phyloP scores from a whole-genome alignment of 2,329 filamentous ascomycete genomes.

The Pyrenophora tritici-repentis region DNA sequence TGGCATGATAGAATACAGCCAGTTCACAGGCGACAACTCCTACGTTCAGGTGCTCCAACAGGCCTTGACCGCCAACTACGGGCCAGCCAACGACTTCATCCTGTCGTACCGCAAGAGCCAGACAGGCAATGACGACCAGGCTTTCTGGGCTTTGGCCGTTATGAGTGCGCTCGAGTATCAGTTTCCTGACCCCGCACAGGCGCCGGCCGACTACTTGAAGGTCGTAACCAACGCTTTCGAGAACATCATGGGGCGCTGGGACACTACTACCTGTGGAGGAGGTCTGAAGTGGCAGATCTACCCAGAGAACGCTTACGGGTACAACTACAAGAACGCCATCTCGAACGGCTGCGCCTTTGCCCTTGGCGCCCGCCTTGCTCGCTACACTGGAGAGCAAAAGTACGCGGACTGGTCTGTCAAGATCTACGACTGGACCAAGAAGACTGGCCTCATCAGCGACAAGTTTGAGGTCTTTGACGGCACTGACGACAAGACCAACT shows the following conservation, averaged over 20 bases:
- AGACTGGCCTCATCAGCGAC: constrained; percentile 57
- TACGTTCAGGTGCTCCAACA: constrained; percentile 51
- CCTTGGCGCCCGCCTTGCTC: constrained; percentile 74
- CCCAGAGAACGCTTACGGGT: constrained; percentile 70
- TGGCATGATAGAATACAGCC: constrained; percentile 52
- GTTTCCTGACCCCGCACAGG: constrained; percentile 63
- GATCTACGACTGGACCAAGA: constrained; percentile 63
- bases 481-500: constrained; percentile 57
- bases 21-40: constrained; percentile 52
- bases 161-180: constrained; percentile 71
- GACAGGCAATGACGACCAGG: constrained; percentile 73
- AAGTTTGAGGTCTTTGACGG: constrained; percentile 62
- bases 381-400: constrained; percentile 67
- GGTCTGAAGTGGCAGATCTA: constrained; percentile 85
- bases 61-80: constrained; percentile 51
- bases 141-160: constrained; percentile 72
- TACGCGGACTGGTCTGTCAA: constrained; percentile 66
- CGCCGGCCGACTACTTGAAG: constrained; percentile 61
- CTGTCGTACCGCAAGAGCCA: constrained; percentile 48
- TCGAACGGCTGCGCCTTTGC: constrained; percentile 85
- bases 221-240: constrained; percentile 75
- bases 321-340: constrained; percentile 82
- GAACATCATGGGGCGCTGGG: constrained; percentile 71
- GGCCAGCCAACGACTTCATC: constrained; percentile 51
- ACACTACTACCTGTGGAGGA: constrained; percentile 68